Evolutionary conservation across 768 basidiomycete genomes (phyloP), one percentile per base, ranked within the genome.

Genomic region (Lentinula raphanica): DNA sequence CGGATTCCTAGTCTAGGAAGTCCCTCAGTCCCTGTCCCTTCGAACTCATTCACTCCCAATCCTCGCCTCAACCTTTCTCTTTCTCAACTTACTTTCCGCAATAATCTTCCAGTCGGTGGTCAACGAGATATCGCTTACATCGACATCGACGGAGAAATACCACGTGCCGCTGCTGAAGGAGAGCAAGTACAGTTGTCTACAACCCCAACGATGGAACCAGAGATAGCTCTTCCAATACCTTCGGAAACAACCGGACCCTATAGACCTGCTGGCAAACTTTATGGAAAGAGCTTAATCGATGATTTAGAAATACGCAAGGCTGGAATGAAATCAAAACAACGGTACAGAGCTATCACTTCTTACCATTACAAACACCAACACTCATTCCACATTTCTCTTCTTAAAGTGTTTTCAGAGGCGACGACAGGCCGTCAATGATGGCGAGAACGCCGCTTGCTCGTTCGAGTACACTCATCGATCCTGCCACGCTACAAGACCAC

Each of bases 351-450:
- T 50, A 11, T 54, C 44, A 39, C 3, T 25, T 60, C 56, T n/a
- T 27, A 48, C 17, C n/a, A 23, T 39, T 40, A 4, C 13, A 1
- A 57, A 23, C 21, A 38, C 21, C 15, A 46, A 45, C 29, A n/a
- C n/a, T n/a, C n/a, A n/a, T n/a, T n/a, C n/a, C n/a, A n/a, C n/a
- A n/a, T 15, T 27, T 31, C 21, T 62, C 23, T 51, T 23, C 49
- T 36, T 59, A 49, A 46, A 96, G 94, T 56, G 87, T 91, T 13
- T 97, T 97, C 70, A 84, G 76, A 55, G 94, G 94, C 13, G 94
- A 97, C 66, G 80, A 88, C 62, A 78, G 94, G 58, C 92, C 94
- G 9, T 89, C 92, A 4, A 96, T 96, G 94, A 95, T 96, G 93
- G 83, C 86, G 32, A 83, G 94, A 60, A 74, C 76, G 36, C 71